Percentiles rank a stretch among this genome's conserved stretches.
These are phyloP conservation scores for Wallacemonas rigidus DNA, from an alignment of 208 protist genomes.

Conservation along the genomic window DNA sequence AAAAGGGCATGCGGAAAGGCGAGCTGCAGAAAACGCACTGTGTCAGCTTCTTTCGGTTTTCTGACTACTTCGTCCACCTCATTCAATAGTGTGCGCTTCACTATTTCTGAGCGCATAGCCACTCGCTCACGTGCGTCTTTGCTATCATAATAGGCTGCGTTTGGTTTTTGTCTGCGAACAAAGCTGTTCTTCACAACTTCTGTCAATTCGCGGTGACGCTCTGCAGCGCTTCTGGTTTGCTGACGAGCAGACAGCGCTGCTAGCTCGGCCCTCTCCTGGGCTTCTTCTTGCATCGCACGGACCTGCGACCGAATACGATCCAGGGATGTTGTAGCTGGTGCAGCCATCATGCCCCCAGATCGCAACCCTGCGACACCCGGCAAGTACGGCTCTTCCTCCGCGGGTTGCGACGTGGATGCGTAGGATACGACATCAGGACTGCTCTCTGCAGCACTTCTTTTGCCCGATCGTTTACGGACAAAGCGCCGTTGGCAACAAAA, in stretches of 20 bases:
- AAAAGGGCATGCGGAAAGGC: constrained; percentile 33
- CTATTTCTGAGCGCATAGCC: constrained; percentile 26
- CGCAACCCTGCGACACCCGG: constrained; percentile 20
- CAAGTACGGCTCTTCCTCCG: background rate
- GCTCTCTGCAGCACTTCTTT: background rate
- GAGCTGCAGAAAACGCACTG: constrained; percentile 51
- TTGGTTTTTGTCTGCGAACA: constrained; percentile 37
- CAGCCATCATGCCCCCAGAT: constrained; percentile 37
- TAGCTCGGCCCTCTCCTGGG: background rate
- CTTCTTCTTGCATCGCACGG: constrained; percentile 23
- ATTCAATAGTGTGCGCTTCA: constrained; percentile 39
- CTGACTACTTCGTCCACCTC: constrained; percentile 75
- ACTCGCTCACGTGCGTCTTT: constrained; percentile 61
- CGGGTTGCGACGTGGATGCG: too few species aligned
- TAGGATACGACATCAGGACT: too few species aligned
- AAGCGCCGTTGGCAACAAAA: constrained; percentile 18
- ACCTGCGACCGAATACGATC: constrained; percentile 69
- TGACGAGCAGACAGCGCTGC: background rate
- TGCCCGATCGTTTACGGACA: constrained; percentile 10
- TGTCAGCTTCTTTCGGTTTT: constrained; percentile 39
- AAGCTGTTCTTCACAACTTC: constrained; percentile 17
- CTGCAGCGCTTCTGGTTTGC: background rate
- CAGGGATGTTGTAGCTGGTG: constrained; percentile 54
- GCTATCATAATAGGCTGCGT: constrained; percentile 53
- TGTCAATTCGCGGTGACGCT: background rate